Percentiles rank a stretch among this genome's conserved stretches.
phyloP scores from a whole-genome alignment of 2,329 filamentous ascomycete species.

The Fusarium sp. region DNA sequence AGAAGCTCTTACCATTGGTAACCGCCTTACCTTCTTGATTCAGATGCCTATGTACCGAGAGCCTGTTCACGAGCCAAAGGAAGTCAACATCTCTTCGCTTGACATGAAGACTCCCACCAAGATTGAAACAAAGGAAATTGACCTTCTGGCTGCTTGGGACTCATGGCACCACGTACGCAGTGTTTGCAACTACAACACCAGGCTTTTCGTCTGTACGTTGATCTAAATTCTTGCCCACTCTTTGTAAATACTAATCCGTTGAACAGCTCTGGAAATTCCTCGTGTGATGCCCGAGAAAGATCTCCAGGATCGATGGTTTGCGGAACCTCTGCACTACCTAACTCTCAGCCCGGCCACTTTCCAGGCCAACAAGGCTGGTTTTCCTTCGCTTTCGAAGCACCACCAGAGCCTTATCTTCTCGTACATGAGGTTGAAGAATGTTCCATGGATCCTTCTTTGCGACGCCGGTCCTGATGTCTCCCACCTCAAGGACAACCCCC shows the following conservation, averaged over 20 bases:
- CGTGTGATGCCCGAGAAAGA: slow-evolving; percentile 69
- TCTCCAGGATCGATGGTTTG: slow-evolving; percentile 75
- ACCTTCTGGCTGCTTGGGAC: slow-evolving; percentile 88
- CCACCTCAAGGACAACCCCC: slow-evolving; percentile 45
- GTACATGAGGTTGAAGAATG: slow-evolving; percentile 73
- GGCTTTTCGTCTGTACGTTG: slow-evolving; percentile 84
- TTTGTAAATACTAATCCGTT: not conserved
- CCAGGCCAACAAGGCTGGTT: slow-evolving; percentile 69
- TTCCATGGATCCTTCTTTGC: slow-evolving; percentile 73
- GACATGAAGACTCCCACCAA: slow-evolving; percentile 51
- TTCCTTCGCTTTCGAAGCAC: slow-evolving; percentile 69
- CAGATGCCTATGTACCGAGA: slow-evolving; percentile 87
- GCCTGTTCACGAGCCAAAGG: slow-evolving; percentile 66
- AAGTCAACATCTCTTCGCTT: slow-evolving; percentile 64
- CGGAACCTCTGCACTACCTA: slow-evolving; percentile 74
- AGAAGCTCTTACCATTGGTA: slow-evolving; percentile 80
- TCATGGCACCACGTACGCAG: slow-evolving; percentile 90
- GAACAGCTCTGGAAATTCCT: slow-evolving; percentile 67
- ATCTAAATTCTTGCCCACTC: too few species aligned
- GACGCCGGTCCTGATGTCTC: slow-evolving; percentile 67
- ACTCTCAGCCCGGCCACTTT: slow-evolving; percentile 67
- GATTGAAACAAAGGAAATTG: slow-evolving; percentile 62
- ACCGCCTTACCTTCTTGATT: slow-evolving; percentile 82
- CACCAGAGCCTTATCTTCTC: slow-evolving; percentile 72
- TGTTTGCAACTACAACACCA: slow-evolving; percentile 84